These are phyloP conservation scores for Gnomoniopsis sp. DNA, from an alignment of 2,329 filamentous ascomycete genomes.

Conservation along the genomic window DNA sequence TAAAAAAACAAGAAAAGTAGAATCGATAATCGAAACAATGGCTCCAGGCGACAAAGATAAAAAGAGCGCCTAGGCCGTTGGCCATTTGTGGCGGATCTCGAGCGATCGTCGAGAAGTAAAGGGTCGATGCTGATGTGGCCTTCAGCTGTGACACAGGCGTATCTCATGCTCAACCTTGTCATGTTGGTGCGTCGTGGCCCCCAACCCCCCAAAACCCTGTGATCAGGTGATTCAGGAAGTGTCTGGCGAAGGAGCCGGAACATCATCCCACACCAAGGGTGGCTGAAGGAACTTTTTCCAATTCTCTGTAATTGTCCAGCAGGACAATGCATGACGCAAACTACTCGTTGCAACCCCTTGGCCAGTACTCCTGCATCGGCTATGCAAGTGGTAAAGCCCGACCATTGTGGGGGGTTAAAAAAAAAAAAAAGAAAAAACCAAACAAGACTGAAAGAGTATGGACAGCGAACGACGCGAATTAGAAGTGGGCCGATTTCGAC, in stretches of 20 bases:
- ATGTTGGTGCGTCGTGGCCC: too few species aligned
- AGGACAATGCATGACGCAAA: slow-evolving; percentile 11
- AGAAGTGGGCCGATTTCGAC: too few species aligned
- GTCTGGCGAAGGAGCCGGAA: too few species aligned
- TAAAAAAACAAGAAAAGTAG: too few species aligned
- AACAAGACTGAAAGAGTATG: slow-evolving; percentile 12
- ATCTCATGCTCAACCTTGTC: too few species aligned
- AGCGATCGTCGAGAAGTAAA: not conserved
- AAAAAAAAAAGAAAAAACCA: not conserved
- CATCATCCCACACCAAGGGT: not conserved
- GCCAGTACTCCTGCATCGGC: slow-evolving; percentile 12
- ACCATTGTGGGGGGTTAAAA: not conserved
- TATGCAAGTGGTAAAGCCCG: slow-evolving; percentile 7
- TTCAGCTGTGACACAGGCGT: not conserved
- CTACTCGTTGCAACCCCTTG: not conserved
- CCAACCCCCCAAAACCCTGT: too few species aligned
- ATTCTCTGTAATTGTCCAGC: not conserved
- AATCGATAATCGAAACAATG: too few species aligned
- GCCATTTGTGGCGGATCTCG: not conserved
- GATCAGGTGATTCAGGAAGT: too few species aligned
- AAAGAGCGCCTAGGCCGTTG: not conserved
- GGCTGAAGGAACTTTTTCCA: too few species aligned
- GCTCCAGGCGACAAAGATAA: too few species aligned
- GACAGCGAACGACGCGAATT: slow-evolving; percentile 23
- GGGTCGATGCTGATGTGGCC: not conserved